These are phyloP conservation scores for Macadamia tetraphylla DNA, from an alignment of 164 flowering plant species.

Conservation along the genomic window DNA sequence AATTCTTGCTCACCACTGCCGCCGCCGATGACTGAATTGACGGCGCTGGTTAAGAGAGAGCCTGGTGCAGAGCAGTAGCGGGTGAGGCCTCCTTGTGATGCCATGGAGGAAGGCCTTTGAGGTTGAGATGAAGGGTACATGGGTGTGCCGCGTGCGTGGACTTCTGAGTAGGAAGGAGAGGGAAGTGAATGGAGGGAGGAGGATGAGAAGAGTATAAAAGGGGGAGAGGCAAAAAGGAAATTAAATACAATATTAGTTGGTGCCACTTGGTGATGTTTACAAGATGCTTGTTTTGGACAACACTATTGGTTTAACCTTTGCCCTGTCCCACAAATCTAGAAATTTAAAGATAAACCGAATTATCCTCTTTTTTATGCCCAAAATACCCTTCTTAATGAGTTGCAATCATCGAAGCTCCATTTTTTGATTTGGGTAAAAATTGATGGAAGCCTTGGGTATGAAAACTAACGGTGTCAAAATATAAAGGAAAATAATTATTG, in stretches of 20 bases:
- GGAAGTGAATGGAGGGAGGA: not conserved
- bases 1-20: slow-evolving; percentile 9
- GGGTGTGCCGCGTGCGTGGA: not conserved
- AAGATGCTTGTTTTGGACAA: not conserved
- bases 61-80: slow-evolving; percentile 64
- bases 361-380: not conserved
- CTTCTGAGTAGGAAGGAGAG: not conserved
- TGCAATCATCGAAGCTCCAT: too few species aligned
- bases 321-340: slow-evolving; percentile 6
- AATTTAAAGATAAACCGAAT: not conserved
- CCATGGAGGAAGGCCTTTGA: slow-evolving; percentile 6
- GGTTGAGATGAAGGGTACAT: slow-evolving; percentile 35
- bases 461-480: too few species aligned
- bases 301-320: not conserved
- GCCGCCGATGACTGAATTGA: slow-evolving; percentile 37
- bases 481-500: too few species aligned
- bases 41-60: slow-evolving; percentile 39
- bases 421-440: too few species aligned
- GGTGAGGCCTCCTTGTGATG: slow-evolving; percentile 25
- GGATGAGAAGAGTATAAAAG: not conserved
- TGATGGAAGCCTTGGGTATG: too few species aligned
- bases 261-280: not conserved
- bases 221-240: slow-evolving; percentile 2
- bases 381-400: not conserved
- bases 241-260: not conserved